Base-by-base conservation (phyloP, 305 asterid species). In the Fraxinus sp. region DNA sequence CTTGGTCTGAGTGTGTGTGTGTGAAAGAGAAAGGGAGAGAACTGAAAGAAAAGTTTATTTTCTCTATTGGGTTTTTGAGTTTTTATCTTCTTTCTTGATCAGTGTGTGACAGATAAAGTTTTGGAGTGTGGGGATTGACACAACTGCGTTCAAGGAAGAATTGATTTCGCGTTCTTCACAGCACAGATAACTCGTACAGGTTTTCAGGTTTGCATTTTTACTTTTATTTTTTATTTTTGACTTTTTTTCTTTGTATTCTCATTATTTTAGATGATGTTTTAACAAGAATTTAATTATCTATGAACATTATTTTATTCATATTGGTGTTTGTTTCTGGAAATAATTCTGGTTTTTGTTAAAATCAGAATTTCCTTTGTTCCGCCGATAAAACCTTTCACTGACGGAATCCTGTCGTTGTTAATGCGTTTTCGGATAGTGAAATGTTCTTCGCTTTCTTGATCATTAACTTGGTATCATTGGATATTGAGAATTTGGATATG, bases 141-240 rank as follows among this genome's bases (percentile, higher is more conserved):
- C 3, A 9, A 4, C 37, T 28, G 16, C 75, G 18, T 68, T 68
- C 18, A 68, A 68, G 75, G 18, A 68, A 14, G 79, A 90, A 90
- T 89, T 89, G 90, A 77, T 83, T 79, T 84, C 85, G 80, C 85
- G 22, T 30, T 68, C 75, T 68, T 28, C 75, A 68, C 36, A 14
- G 5, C 20, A 68, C 8, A 24, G 74, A 62, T 8, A 66, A 64
- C 35, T 10, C 36, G 11, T 87, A 81, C 91, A 85, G 91, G 86
- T 85, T 82, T 91, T 88, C 92, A 91, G 97, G 97, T 94, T 82
- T 87, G 83, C 81, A 16, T 70, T 16, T 26, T 62, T n/a, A n/a
- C n/a, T n/a, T 80, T 74, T 22, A 26, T 26, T 26, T 26, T 26
- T 26, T 26, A 26, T 9, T 26, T 66, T 26, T 26, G 18, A 24